Conservation (phyloP, 768 basidiomycete genomes). For the Serendipita sp. region DNA sequence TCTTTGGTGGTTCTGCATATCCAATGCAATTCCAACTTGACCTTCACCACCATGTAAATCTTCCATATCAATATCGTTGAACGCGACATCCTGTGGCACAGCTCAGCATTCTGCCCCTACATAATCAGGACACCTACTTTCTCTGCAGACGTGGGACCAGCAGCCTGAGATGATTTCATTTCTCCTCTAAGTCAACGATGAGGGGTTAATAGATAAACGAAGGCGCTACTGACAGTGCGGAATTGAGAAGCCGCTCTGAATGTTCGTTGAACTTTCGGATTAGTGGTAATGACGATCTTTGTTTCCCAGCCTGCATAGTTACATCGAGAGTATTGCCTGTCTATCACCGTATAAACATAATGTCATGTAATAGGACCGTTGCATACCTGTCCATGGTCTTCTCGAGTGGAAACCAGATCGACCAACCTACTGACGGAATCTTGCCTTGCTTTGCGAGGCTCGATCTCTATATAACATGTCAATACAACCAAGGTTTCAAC, state of each 20-base stretch:
- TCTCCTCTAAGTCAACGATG: neutral
- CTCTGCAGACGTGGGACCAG: neutral
- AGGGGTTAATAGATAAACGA: neutral
- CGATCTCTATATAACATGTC: constrained; percentile 35
- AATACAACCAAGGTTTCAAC: neutral
- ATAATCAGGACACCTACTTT: constrained; percentile 21
- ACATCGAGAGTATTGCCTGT: constrained; percentile 78
- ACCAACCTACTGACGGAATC: constrained; percentile 62
- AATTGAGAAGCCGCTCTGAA: constrained; percentile 72
- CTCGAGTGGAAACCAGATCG: constrained; percentile 71
- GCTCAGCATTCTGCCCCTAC: neutral
- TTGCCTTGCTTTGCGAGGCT: constrained; percentile 54
- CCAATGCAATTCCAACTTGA: constrained; percentile 54
- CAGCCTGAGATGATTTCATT: neutral
- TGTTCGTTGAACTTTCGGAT: constrained; percentile 98
- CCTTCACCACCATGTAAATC: constrained; percentile 61
- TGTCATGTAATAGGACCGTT: constrained; percentile 5
- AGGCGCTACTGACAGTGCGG: constrained; percentile 41
- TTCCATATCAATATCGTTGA: constrained; percentile 53
- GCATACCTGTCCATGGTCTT: constrained; percentile 76
- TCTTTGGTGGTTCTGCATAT: constrained; percentile 73
- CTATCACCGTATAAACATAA: constrained; percentile 23
- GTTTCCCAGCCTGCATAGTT: constrained; percentile 91
- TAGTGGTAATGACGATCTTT: constrained; percentile 72
- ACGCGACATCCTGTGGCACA: neutral